Conservation (phyloP, 768 basidiomycete genomes). For the Rubroboletus satanas region DNA sequence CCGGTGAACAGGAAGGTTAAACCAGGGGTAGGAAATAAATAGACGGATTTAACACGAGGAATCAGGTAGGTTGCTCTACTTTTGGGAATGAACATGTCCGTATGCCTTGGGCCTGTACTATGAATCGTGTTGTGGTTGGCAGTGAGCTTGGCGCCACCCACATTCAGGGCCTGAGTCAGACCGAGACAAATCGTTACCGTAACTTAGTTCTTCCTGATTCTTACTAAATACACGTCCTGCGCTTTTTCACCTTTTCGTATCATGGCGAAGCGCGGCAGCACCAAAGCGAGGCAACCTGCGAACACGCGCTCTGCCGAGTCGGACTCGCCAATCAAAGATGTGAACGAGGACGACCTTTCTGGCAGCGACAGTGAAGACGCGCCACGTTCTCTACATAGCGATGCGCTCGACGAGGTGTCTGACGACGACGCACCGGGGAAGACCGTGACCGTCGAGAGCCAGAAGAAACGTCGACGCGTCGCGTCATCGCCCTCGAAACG, state of each 20-base stretch:
- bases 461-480: constrained; percentile 23
- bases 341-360: constrained; percentile 10
- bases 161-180: no score
- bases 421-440: constrained; percentile 10
- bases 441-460: not conserved
- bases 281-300: constrained; percentile 1
- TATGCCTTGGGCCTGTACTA: no score
- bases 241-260: not conserved
- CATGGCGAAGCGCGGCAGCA: constrained; percentile 18
- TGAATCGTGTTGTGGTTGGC: no score
- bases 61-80: no score
- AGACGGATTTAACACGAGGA: no score
- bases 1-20: no score
- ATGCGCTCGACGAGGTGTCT: constrained; percentile 43
- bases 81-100: no score
- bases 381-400: constrained; percentile 35
- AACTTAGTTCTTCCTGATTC: not conserved
- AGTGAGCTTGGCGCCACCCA: no score
- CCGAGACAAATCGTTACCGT: not conserved
- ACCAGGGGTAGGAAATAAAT: no score
- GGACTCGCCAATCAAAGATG: constrained; percentile 5
- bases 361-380: constrained; percentile 14
- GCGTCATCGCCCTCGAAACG: constrained; percentile 25
- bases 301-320: constrained; percentile 1
- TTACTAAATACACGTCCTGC: not conserved